Evolutionary conservation across 2,329 filamentous ascomycete genomes (phyloP).

Genomic region (Colletotrichum lindemuthianum): DNA sequence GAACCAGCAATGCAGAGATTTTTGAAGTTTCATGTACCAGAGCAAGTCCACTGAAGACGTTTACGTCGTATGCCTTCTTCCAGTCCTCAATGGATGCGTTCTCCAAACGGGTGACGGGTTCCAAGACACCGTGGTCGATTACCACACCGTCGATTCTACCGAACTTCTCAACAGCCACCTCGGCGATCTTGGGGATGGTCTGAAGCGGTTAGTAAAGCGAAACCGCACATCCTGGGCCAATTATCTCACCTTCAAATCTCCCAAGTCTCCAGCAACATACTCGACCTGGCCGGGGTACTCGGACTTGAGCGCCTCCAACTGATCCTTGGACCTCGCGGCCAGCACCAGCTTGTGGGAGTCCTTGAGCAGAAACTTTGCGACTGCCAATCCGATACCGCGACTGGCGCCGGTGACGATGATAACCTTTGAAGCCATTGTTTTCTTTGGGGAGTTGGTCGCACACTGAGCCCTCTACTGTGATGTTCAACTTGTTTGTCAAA

Average conservation of each 20-base stretch:
- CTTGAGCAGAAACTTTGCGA: conserved; percentile 61
- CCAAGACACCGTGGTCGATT: conserved; percentile 86
- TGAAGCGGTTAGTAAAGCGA: conserved; percentile 39
- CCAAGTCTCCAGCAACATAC: conserved; percentile 65
- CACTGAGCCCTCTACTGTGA: not conserved
- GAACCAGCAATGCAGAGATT: not conserved
- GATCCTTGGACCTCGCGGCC: conserved; percentile 63
- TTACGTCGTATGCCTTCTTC: conserved; percentile 80
- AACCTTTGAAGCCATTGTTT: conserved; percentile 66
- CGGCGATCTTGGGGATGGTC: conserved; percentile 70
- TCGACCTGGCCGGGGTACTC: conserved; percentile 64
- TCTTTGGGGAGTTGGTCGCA: not conserved
- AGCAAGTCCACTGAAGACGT: conserved; percentile 85
- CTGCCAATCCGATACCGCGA: conserved; percentile 69
- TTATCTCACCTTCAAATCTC: conserved; percentile 58
- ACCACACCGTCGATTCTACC: conserved; percentile 82
- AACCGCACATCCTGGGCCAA: not conserved
- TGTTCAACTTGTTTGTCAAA: too few species aligned
- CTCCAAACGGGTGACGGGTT: conserved; percentile 77
- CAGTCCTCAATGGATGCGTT: conserved; percentile 78
- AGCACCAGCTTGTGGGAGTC: conserved; percentile 68
- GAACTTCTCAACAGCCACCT: conserved; percentile 73
- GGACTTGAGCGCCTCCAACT: conserved; percentile 61
- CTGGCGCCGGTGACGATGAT: conserved; percentile 76
- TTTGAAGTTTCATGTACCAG: conserved; percentile 62